Base-by-base conservation (phyloP, 2,329 filamentous ascomycete species). In the Karstenula rhodostoma region DNA sequence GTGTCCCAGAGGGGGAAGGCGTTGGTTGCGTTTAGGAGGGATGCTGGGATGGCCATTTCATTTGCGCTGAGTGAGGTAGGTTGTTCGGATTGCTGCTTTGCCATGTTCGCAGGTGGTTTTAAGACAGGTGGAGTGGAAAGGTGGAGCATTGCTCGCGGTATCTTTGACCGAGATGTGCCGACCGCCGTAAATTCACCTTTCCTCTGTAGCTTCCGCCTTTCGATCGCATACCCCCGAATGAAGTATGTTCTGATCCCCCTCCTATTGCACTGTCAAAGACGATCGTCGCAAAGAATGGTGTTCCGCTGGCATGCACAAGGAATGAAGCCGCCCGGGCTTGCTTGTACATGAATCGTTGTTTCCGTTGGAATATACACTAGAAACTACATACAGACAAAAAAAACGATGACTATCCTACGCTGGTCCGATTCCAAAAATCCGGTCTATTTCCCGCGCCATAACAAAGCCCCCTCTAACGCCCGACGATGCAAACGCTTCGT, bases 111-210 rank as follows among this genome's bases (percentile, higher is more conserved):
- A 29, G 19, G 15, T 29, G 32, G 40, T 19, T 37, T 37, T 37
- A 40, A n/a, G 35, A 35, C 4, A 23, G 4, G 25, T 4, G 4
- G 22, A 17, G 32, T 37, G 23, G 33, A 40, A 10, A 19, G 17
- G 37, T 52, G 37, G 37, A 52, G 37, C 12, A 15, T 25, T 15
- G 37, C 51, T 54, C 37, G 37, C 51, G 25, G 23, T 25, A 44
- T 44, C 37, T 43, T n/a, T 19, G 19, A 43, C 51, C 51, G 23
- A 32, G 25, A 27, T 42, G 27, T 22, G 8, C 51, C 35, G 37
- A 54, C 13, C 25, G 37, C 46, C 17, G 27, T n/a, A 33, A 13
- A 12, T 33, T 19, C 8, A 1, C 10, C 13, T 8, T 12, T 3
- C 17, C 12, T n/a, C 35, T n/a, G 35, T 8, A 40, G 42, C n/a